Percentiles rank a stretch among this genome's conserved stretches.
phyloP scores from a whole-genome alignment of 495 filamentous ascomycete species.

The Hypoxylon intermedium region DNA sequence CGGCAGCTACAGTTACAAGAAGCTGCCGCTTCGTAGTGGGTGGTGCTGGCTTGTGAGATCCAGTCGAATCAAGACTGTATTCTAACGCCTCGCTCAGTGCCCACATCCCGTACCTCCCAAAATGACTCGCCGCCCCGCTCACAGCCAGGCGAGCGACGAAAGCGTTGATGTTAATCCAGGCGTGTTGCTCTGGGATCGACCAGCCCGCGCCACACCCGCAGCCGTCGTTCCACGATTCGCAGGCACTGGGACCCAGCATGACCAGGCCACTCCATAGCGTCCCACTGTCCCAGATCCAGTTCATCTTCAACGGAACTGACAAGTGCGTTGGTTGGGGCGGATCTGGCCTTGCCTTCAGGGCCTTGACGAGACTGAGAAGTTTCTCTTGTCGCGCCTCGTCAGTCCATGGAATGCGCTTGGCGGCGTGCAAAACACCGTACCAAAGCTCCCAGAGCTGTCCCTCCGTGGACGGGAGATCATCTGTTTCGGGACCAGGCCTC shows the following conservation, averaged over 20 bases:
- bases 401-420: conserved; percentile 26
- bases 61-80: not conserved
- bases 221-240: conserved; percentile 20
- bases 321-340: not conserved
- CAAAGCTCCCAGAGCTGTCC: conserved; percentile 14
- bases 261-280: conserved; percentile 1
- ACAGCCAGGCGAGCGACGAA: conserved; percentile 17
- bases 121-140: not conserved
- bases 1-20: conserved; percentile 12
- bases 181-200: conserved; percentile 11
- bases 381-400: conserved; percentile 4
- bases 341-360: conserved; percentile 5
- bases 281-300: conserved; percentile 5
- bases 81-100: conserved; percentile 23
- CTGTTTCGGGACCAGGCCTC: not conserved
- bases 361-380: conserved; percentile 3
- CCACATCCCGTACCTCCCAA: conserved; percentile 30
- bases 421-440: conserved; percentile 18
- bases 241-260: conserved; percentile 7
- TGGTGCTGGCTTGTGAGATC: not conserved
- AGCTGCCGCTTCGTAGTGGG: conserved; percentile 12
- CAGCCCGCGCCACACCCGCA: conserved; percentile 21
- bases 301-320: not conserved
- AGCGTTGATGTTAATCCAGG: conserved; percentile 15
- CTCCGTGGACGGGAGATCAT: not conserved